Conservation (phyloP, 177 flowering plant species). For the Telopea speciosissima region DNA sequence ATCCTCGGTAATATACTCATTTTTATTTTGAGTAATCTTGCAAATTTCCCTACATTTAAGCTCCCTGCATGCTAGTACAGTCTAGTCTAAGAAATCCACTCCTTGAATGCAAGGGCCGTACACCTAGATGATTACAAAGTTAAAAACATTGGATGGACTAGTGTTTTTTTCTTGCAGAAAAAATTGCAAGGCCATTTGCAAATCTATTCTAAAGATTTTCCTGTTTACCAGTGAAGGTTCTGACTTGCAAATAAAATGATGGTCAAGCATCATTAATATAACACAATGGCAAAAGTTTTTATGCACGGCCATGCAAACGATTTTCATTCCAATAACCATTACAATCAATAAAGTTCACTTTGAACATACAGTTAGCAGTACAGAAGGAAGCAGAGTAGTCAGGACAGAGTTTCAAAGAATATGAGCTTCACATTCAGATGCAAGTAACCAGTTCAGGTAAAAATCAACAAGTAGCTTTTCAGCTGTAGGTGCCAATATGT, state of each 20-base stretch:
- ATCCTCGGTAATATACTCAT: too few species aligned
- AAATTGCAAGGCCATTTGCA: too few species aligned
- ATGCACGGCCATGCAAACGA: too few species aligned
- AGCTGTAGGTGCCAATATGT: neutral
- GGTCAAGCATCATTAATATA: neutral
- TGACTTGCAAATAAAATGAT: neutral
- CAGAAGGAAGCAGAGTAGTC: neutral
- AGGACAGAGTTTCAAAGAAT: conserved; percentile 5
- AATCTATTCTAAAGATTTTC: too few species aligned
- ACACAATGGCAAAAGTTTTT: too few species aligned
- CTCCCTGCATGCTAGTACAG: neutral
- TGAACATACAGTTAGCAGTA: neutral
- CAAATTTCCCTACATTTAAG: too few species aligned
- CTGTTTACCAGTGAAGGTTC: too few species aligned
- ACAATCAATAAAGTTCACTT: neutral
- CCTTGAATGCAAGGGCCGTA: too few species aligned
- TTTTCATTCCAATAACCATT: neutral
- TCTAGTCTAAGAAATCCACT: neutral
- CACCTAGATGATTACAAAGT: neutral
- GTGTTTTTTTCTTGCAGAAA: too few species aligned
- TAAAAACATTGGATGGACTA: neutral
- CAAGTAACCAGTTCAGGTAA: neutral
- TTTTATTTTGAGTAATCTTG: too few species aligned
- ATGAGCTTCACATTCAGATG: neutral
- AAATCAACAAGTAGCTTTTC: conserved; percentile 4